Conservation (phyloP, 768 basidiomycete genomes). For the Asterophora parasitica region DNA sequence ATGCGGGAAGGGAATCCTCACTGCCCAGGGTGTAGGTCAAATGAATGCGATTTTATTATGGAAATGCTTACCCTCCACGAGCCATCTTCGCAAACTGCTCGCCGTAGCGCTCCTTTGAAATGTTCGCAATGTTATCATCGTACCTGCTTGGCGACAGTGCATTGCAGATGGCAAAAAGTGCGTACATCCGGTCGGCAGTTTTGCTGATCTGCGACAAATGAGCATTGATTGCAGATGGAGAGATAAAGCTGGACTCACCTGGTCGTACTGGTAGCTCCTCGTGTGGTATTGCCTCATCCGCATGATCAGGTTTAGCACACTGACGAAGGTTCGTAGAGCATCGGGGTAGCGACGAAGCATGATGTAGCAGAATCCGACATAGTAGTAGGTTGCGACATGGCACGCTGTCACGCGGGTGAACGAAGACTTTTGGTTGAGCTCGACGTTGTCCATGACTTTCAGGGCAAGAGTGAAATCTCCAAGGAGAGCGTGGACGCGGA, state of each 20-base stretch:
- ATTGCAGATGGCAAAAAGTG: constrained; percentile 89
- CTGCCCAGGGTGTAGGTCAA: constrained; percentile 26
- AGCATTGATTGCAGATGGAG: not conserved
- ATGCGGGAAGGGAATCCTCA: constrained; percentile 71
- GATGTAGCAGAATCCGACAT: constrained; percentile 96
- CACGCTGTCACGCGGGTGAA: constrained; percentile 95
- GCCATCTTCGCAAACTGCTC: constrained; percentile 87
- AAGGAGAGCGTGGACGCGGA: constrained; percentile 92
- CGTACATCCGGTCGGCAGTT: constrained; percentile 97
- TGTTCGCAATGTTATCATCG: constrained; percentile 92
- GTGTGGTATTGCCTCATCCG: constrained; percentile 97
- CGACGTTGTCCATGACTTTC: constrained; percentile 92
- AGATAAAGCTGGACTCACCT: constrained; percentile 40
- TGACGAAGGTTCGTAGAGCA: constrained; percentile 90
- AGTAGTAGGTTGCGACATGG: constrained; percentile 92
- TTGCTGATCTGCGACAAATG: constrained; percentile 70
- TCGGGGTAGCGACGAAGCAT: constrained; percentile 93
- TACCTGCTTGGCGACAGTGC: constrained; percentile 88
- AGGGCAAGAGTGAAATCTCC: constrained; percentile 95
- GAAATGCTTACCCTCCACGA: constrained; percentile 55
- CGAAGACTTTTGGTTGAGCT: constrained; percentile 89
- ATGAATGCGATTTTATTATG: not conserved
- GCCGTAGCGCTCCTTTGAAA: constrained; percentile 89
- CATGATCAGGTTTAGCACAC: constrained; percentile 91
- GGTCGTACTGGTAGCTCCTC: constrained; percentile 93